These are phyloP conservation scores for Capronia americana DNA, from an alignment of 2,329 filamentous ascomycete genomes.

Conservation along the genomic window DNA sequence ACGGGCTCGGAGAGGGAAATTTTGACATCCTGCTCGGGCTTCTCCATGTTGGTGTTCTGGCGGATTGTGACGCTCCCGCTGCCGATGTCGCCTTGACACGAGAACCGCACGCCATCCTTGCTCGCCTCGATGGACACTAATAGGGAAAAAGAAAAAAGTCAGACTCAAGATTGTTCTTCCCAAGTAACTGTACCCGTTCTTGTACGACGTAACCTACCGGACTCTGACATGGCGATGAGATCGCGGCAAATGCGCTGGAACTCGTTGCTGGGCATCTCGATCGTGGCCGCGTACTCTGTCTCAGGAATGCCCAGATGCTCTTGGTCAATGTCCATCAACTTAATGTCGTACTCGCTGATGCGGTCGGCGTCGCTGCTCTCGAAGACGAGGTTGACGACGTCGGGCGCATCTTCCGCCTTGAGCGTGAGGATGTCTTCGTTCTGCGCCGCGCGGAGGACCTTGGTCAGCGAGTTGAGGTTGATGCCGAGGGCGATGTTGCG, in stretches of 20 bases:
- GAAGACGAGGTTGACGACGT: slow-evolving; percentile 93
- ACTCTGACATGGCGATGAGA: slow-evolving; percentile 89
- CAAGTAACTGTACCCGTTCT: neutral
- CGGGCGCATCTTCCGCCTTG: slow-evolving; percentile 96
- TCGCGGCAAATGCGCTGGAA: slow-evolving; percentile 96
- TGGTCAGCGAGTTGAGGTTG: slow-evolving; percentile 94
- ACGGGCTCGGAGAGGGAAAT: slow-evolving; percentile 94
- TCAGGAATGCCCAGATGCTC: slow-evolving; percentile 98
- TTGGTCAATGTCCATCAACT: slow-evolving; percentile 99
- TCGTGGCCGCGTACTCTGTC: slow-evolving; percentile 94
- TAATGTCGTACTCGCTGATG: slow-evolving; percentile 98
- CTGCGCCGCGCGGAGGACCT: slow-evolving; percentile 92
- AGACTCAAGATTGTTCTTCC: neutral
- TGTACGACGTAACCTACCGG: slow-evolving; percentile 67
- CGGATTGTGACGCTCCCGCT: slow-evolving; percentile 92
- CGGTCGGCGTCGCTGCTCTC: slow-evolving; percentile 88
- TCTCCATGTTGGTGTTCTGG: slow-evolving; percentile 86
- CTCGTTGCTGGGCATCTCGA: slow-evolving; percentile 85
- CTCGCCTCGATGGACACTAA: slow-evolving; percentile 91
- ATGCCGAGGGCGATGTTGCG: slow-evolving; percentile 98
- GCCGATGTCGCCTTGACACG: slow-evolving; percentile 91
- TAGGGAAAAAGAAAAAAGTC: slow-evolving; percentile 3
- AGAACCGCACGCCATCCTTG: slow-evolving; percentile 97
- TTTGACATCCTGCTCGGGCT: slow-evolving; percentile 81
- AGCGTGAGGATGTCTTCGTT: slow-evolving; percentile 93